phyloP scores from a whole-genome alignment of 208 protist genomes.

The Acanthamoeba healyi region DNA sequence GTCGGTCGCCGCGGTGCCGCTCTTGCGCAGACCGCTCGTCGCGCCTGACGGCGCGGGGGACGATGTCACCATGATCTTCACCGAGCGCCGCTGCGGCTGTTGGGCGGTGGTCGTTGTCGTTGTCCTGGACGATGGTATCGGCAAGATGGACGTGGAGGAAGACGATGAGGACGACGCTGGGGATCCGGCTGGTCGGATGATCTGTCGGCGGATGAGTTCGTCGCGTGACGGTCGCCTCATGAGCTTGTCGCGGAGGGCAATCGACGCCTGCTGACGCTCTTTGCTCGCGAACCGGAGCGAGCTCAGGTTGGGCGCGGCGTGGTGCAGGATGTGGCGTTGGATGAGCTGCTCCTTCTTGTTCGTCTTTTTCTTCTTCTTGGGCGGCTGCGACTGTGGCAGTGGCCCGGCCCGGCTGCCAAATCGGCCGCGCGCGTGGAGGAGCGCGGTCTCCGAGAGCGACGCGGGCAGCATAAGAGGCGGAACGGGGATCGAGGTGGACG shows the following conservation, averaged over 20 bases:
- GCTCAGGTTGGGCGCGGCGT: constrained; percentile 64
- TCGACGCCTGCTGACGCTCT: constrained; percentile 17
- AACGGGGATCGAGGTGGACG: neutral
- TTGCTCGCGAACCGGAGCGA: constrained; percentile 37
- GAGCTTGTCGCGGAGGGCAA: constrained; percentile 39
- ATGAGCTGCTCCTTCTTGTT: constrained; percentile 47
- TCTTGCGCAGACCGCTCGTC: constrained; percentile 8
- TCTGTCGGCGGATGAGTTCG: constrained; percentile 35
- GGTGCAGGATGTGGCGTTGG: constrained; percentile 58
- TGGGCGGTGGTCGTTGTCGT: neutral
- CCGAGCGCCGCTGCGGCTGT: neutral
- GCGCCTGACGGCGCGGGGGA: neutral
- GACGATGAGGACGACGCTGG: neutral
- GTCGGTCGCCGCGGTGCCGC: neutral
- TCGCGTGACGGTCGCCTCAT: constrained; percentile 13
- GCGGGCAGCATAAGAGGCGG: neutral
- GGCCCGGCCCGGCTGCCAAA: neutral
- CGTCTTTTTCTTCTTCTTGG: neutral
- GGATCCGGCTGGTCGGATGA: constrained; percentile 7
- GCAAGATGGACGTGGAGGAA: neutral
- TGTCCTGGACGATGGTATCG: too few relatives aligned
- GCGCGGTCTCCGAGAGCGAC: neutral
- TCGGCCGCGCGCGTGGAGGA: neutral
- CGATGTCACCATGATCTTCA: neutral
- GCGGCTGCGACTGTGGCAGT: neutral